These are phyloP conservation scores for Huntiella abstrusa DNA, from an alignment of 2,329 filamentous ascomycete genomes.

Conservation along the genomic window DNA sequence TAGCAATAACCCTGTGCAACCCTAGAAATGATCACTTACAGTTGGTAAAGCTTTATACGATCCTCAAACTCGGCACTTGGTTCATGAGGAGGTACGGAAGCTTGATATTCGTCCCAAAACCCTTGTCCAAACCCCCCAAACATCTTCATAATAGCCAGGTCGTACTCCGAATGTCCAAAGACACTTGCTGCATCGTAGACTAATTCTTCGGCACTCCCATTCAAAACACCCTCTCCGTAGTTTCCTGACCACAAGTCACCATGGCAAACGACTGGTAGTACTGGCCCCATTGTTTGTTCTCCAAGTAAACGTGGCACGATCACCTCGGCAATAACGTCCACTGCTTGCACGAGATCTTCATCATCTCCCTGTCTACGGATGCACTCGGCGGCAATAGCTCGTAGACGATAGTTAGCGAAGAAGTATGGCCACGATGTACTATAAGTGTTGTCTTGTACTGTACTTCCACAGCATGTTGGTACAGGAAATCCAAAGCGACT, in stretches of 20 bases:
- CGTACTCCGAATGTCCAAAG: constrained; percentile 78
- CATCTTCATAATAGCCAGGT: constrained; percentile 89
- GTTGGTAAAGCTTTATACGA: constrained; percentile 59
- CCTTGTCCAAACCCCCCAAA: constrained; percentile 64
- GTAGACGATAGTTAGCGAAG: constrained; percentile 57
- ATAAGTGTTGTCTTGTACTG: constrained; percentile 62
- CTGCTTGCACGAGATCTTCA: constrained; percentile 27
- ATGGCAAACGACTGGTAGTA: constrained; percentile 67
- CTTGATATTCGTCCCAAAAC: constrained; percentile 65
- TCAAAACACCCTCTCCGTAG: constrained; percentile 46
- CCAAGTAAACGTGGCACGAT: constrained; percentile 66
- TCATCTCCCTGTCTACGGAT: constrained; percentile 17
- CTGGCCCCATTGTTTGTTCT: constrained; percentile 41
- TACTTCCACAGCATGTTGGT: constrained; percentile 72
- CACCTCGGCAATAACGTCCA: constrained; percentile 41
- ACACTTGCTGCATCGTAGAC: constrained; percentile 67
- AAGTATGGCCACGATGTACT: constrained; percentile 65
- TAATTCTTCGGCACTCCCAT: constrained; percentile 42
- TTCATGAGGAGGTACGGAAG: constrained; percentile 58
- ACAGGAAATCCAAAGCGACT: constrained; percentile 70
- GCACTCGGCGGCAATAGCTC: constrained; percentile 29
- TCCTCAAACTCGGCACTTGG: constrained; percentile 74
- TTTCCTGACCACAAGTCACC: constrained; percentile 94
- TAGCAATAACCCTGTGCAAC: too few relatives aligned
- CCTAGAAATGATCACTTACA: constrained; percentile 31